phyloP scores from a whole-genome alignment of 192 early-diverging fungal genomes.

The Coemansia sp. region DNA sequence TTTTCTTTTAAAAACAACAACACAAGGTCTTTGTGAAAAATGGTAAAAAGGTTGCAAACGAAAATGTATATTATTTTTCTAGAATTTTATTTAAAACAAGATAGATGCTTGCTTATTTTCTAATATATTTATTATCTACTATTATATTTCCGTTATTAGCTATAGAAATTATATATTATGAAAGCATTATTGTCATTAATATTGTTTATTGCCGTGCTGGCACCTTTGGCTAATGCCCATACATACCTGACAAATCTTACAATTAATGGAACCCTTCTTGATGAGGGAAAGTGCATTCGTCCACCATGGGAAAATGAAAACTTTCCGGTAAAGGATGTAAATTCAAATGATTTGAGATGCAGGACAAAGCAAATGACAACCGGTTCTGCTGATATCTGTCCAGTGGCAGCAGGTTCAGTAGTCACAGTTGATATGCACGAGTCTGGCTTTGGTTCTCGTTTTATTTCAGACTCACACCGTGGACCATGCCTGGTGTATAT shows the following conservation, averaged over 20 bases:
- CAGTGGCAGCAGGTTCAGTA: slow-evolving; percentile 22
- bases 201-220: background rate
- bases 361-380: slow-evolving; percentile 7
- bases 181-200: background rate
- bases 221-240: slow-evolving; percentile 15
- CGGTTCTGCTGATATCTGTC: slow-evolving; percentile 2
- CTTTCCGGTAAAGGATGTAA: slow-evolving; percentile 24
- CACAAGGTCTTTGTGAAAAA: too few species aligned
- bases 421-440: slow-evolving; percentile 24
- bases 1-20: too few species aligned
- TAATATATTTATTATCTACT: background rate
- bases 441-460: slow-evolving; percentile 3
- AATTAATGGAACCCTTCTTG: slow-evolving; percentile 14
- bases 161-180: background rate
- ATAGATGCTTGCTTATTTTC: too few species aligned
- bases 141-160: background rate
- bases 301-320: slow-evolving; percentile 19
- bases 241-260: slow-evolving; percentile 18
- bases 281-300: slow-evolving; percentile 29
- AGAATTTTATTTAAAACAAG: too few species aligned
- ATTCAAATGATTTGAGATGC: slow-evolving; percentile 17
- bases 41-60: too few species aligned
- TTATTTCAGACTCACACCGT: slow-evolving; percentile 16
- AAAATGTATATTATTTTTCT: too few species aligned
- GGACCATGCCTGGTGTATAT: slow-evolving; percentile 30